Base-by-base conservation (phyloP, 352 stramenopile genomes). In the Phytophthora idaei region DNA sequence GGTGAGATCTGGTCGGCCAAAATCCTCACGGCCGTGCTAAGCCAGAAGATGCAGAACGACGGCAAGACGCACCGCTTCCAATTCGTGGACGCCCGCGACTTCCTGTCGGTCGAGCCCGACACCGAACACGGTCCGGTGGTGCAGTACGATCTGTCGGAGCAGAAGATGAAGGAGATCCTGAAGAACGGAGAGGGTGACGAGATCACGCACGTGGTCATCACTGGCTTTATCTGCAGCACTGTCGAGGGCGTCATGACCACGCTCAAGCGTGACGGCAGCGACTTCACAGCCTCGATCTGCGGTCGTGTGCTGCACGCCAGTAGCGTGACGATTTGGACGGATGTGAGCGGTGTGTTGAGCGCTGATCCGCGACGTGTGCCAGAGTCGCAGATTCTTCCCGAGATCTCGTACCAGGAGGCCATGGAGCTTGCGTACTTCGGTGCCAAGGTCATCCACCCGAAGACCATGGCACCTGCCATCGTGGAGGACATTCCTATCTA, bases 371-470 rank as follows among this genome's bases (percentile, higher is more conserved):
- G 96, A 55, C 83, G 95, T 57, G 97, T 99, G 27, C 94, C 95
- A 2, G 88, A 97, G 61, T 95, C 95, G 5, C 86, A 89, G 59
- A 93, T 96, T 42, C 74, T 98, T 11, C 68, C 81, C 14, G 87
- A 98, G 69, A 83, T 99, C 15, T 98, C 88, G 31, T 99, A 99
- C 78, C 95, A 98, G 70, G 97, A 99, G 76, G 97, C 97, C 37
- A 98, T 99, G 93, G 97, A 99, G 78, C 82, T 99, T 29, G 97
- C 97, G 8, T 99, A 99, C 73, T 99, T 99, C 75, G 97, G 97
- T 28, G 97, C 97, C 12, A 99, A 99, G 74, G 97, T 99, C 34
- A 90, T 99, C 15, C 97, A 99, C 71, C 97, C 97, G 5, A 98
- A 98, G 85, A 98, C 97, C 32, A 99, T 99, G 97, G 89, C 81